Evolutionary conservation across 1,284 basidiomycete species (phyloP), one percentile per base, ranked within the genome.

Genomic region (Takashimella koratensis): DNA sequence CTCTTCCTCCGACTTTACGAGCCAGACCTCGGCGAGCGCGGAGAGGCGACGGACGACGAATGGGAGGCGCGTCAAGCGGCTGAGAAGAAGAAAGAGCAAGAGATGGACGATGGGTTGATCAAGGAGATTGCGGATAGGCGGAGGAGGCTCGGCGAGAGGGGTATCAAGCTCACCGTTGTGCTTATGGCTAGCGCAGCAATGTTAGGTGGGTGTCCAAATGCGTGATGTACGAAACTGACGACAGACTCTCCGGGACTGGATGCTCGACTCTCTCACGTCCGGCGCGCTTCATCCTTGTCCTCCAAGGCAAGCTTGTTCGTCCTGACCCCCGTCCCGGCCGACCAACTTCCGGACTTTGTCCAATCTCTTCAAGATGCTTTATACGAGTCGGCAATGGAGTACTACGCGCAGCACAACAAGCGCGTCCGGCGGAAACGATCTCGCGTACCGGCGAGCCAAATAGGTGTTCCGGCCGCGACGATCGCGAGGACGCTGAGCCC

Each of bases 91-190:
- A 86, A 88, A 65, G 90, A 94, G 68, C 80, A 83, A 26, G 79
- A 76, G 57, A 77, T 79, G 55, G 95, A 98, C 66, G 79, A 83
- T 0, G 85, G 88, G 53, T 79, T 96, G 11, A 81, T 90, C 10
- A 79, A 82, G 2, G 87, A 90, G 66, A 86, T 98, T 53, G 81
- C 87, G 0, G 81, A 84, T 36, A 78, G 91, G 50, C 90, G 95
- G 75, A 86, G 85, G 67, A 77, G 77, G 8, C 86, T 89, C 4
- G 84, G 83, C 58, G 93, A 97, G 64, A 81, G 93, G 49, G 87
- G 87, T 0, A 88, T 98, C 67, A 97, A 97, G 76, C 80, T 98
- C 30, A 96, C 94, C 0, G 90, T 94, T 5, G 93, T 98, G 3
- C 80, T 98, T n/a, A 81, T 98, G 75, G 92, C 93, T 12, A 88